Percentiles rank a stretch among this genome's conserved stretches.
These are phyloP conservation scores for Harringtonia lauricola DNA, from an alignment of 2,329 filamentous ascomycete species.

Conservation along the genomic window DNA sequence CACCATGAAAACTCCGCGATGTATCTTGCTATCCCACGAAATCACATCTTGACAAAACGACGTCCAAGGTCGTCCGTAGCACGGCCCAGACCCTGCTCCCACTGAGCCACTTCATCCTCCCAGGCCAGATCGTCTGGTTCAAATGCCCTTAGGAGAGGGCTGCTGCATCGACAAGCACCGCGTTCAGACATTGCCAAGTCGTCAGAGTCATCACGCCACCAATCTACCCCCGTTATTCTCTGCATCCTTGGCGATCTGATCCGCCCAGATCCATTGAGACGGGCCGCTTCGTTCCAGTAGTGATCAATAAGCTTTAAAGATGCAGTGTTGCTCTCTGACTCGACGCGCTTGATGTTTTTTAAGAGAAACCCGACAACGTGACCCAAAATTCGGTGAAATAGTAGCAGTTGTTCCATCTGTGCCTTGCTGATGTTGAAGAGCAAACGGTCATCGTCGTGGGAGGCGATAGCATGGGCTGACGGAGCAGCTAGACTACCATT, in stretches of 20 bases:
- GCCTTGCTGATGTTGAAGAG: neutral
- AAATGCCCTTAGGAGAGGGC: neutral
- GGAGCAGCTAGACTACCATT: too few species aligned
- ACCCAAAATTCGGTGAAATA: neutral
- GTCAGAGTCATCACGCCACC: neutral
- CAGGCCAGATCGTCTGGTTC: constrained; percentile 6
- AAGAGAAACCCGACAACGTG: neutral
- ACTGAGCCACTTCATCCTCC: constrained; percentile 3
- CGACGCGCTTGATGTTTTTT: constrained; percentile 1
- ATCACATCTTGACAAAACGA: constrained; percentile 5
- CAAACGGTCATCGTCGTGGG: neutral
- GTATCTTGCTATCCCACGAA: neutral
- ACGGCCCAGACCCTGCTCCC: constrained; percentile 2
- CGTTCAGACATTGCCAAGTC: neutral
- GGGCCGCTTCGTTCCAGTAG: constrained; percentile 5
- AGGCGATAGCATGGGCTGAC: too few species aligned
- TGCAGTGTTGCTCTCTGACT: neutral
- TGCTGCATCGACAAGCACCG: neutral
- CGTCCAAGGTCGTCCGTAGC: constrained; percentile 1
- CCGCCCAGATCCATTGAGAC: constrained; percentile 5
- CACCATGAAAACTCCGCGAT: too few species aligned
- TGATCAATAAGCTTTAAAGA: neutral
- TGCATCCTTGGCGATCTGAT: neutral
- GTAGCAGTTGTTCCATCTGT: neutral
- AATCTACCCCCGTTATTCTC: neutral